phyloP scores from a whole-genome alignment of 2,329 filamentous ascomycete species.

The Fusarium coicis region DNA sequence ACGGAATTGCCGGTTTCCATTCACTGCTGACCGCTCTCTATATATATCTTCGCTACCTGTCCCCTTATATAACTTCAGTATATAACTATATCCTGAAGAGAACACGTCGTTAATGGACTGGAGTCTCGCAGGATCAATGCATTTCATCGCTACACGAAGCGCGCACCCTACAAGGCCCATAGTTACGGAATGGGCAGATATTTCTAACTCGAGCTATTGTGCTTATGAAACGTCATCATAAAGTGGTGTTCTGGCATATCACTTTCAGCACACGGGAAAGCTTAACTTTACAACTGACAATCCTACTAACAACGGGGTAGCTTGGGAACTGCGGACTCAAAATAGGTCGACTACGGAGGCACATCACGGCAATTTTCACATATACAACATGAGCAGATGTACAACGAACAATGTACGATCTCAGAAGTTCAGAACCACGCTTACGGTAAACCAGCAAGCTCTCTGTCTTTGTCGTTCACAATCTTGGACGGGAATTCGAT shows the following conservation, averaged over 20 bases:
- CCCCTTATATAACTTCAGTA: neutral
- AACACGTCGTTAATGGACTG: neutral
- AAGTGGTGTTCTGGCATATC: neutral
- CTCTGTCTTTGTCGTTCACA: neutral
- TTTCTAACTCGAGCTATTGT: neutral
- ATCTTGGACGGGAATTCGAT: neutral
- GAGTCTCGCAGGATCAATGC: neutral
- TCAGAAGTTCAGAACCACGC: neutral
- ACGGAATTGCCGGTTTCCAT: neutral
- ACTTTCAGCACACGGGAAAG: neutral
- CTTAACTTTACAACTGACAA: neutral
- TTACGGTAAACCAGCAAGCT: neutral
- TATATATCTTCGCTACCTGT: neutral
- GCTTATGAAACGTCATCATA: neutral
- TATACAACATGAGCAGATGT: neutral
- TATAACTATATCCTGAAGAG: neutral
- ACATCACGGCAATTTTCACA: neutral
- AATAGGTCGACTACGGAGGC: neutral
- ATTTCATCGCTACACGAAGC: neutral
- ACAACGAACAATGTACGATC: neutral
- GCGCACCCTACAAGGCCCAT: neutral
- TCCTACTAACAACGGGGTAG: neutral
- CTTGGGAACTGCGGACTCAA: neutral
- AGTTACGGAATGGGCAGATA: neutral
- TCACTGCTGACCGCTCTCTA: neutral